Conservation (phyloP, 306 rosid species). For the Arachis stenosperma region DNA sequence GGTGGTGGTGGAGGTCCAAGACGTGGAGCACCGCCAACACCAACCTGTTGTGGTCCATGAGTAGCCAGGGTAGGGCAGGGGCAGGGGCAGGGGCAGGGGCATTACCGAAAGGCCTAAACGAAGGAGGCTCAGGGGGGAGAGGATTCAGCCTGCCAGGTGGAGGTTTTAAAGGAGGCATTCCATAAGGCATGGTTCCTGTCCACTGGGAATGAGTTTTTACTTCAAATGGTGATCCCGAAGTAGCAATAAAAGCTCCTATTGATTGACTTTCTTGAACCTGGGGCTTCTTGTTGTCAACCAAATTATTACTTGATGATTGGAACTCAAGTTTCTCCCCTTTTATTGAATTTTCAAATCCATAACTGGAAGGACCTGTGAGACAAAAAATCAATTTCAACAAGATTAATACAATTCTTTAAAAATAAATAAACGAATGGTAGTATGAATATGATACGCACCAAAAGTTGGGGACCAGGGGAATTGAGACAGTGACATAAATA, state of each 20-base stretch:
- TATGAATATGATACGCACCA: conserved; percentile 35
- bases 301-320: conserved; percentile 57
- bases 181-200: conserved; percentile 42
- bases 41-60: too few species aligned
- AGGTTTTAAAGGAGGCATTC: conserved; percentile 67
- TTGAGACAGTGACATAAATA: too few species aligned
- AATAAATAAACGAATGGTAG: conserved; percentile 18
- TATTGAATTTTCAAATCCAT: conserved; percentile 52
- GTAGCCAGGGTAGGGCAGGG: conserved; percentile 1
- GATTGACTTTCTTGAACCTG: conserved; percentile 48
- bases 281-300: conserved; percentile 42
- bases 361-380: conserved; percentile 62
- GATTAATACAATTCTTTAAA: conserved; percentile 17
- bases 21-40: too few species aligned
- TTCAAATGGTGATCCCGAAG: conserved; percentile 47
- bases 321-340: conserved; percentile 61
- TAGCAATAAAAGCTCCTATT: conserved; percentile 46
- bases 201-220: conserved; percentile 61
- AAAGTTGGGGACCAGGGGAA: too few species aligned
- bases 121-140: conserved; percentile 75
- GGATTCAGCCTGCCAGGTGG: conserved; percentile 81
- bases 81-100: conserved; percentile 34
- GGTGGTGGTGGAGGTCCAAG: too few species aligned
- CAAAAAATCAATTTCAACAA: conserved; percentile 36
- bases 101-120: conserved; percentile 33